Conservation (phyloP, 225 moss, liverwort and hornwort species). For the Takakia lepidozioides region DNA sequence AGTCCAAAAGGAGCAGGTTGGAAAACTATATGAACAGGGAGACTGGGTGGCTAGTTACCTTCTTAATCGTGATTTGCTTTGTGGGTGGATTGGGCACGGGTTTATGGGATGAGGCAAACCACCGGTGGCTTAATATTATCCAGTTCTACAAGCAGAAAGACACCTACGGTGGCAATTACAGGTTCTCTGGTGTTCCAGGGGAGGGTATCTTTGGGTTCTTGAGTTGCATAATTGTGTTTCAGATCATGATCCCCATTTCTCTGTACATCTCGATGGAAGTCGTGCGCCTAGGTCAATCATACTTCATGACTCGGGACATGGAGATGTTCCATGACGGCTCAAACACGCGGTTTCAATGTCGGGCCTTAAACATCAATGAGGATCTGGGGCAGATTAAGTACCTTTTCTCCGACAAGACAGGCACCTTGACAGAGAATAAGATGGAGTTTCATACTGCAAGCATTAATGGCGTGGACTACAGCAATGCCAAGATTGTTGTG, state of each 20-base stretch:
- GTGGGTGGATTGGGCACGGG: slow-evolving; percentile 82
- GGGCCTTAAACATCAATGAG: slow-evolving; percentile 88
- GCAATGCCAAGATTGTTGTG: slow-evolving; percentile 19
- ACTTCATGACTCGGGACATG: slow-evolving; percentile 66
- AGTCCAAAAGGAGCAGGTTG: slow-evolving; percentile 74
- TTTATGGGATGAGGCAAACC: slow-evolving; percentile 36
- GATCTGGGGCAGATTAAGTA: slow-evolving; percentile 90
- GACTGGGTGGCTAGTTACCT: slow-evolving; percentile 55
- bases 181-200: slow-evolving; percentile 51
- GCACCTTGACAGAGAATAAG: slow-evolving; percentile 88
- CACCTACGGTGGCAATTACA: slow-evolving; percentile 18
- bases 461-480: slow-evolving; percentile 58
- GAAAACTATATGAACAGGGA: slow-evolving; percentile 78
- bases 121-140: slow-evolving; percentile 27
- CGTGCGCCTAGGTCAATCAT: slow-evolving; percentile 72
- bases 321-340: slow-evolving; percentile 66
- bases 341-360: slow-evolving; percentile 61
- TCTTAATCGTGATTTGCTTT: slow-evolving; percentile 50
- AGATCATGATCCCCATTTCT: slow-evolving; percentile 87
- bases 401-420: slow-evolving; percentile 87
- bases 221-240: slow-evolving; percentile 76
- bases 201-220: slow-evolving; percentile 63
- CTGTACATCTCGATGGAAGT: slow-evolving; percentile 91
- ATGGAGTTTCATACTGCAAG: slow-evolving; percentile 88
- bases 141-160: slow-evolving; percentile 49